Conservation (phyloP, 192 early-diverging fungal species). For the Gigaspora rosea region DNA sequence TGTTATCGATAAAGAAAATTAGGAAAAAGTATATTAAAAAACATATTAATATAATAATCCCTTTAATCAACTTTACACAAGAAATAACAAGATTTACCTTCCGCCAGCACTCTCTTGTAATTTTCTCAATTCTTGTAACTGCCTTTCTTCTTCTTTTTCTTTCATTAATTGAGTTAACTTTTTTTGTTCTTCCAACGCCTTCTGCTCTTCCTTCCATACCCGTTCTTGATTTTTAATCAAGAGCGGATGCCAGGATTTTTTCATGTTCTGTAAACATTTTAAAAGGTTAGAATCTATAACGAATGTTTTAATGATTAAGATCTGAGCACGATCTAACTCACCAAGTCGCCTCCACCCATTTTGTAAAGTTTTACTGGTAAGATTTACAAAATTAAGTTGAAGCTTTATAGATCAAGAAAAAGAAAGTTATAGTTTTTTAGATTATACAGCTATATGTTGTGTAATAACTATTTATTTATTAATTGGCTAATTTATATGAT, state of each 20-base stretch:
- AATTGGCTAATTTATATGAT: no score
- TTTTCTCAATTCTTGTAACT: conserved; percentile 78
- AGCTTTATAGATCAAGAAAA: no score
- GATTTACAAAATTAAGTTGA: no score
- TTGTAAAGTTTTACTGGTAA: no score
- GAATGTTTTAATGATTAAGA: no score
- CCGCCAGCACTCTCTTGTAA: conserved; percentile 73
- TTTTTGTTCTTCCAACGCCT: conserved; percentile 81
- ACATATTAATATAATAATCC: not conserved
- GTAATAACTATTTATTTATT: no score
- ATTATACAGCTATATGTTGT: no score
- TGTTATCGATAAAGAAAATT: conserved; percentile 28
- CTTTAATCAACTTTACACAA: not conserved
- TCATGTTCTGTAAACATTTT: conserved; percentile 64
- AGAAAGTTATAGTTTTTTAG: no score
- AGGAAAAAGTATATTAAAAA: not conserved
- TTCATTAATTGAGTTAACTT: conserved; percentile 89
- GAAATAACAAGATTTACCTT: conserved; percentile 36
- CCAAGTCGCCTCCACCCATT: no score
- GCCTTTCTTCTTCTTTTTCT: conserved; percentile 89
- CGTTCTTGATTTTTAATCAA: conserved; percentile 91
- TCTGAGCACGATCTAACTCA: no score
- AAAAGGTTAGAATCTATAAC: no score
- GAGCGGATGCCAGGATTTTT: conserved; percentile 97
- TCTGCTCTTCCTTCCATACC: conserved; percentile 83